Conservation (phyloP, 352 stramenopile species). For the Globisporangium mamillatum region DNA sequence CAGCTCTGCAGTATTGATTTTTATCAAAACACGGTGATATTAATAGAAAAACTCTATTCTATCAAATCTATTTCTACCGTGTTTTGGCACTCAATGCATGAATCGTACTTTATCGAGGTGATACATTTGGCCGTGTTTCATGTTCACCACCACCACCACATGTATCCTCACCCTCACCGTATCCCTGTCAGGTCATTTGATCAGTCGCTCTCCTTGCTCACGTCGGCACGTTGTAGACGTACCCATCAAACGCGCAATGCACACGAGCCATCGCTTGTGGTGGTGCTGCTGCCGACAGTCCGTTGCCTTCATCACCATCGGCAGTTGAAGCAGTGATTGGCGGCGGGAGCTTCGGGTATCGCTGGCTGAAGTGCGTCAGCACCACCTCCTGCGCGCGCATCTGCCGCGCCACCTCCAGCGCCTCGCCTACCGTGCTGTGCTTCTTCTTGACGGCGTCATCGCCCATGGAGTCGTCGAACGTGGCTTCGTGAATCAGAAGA, state of each 20-base stretch:
- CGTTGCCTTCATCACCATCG: neutral
- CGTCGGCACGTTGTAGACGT: neutral
- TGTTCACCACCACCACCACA: neutral
- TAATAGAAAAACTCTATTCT: neutral
- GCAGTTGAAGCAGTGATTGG: constrained; percentile 7
- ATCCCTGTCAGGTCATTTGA: neutral
- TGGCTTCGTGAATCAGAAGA: constrained; percentile 96
- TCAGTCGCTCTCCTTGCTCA: constrained; percentile 1
- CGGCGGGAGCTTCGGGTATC: constrained; percentile 60
- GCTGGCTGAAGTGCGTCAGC: constrained; percentile 95
- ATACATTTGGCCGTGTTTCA: constrained; percentile 2
- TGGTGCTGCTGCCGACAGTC: neutral
- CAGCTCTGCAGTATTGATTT: neutral
- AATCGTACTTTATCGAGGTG: constrained; percentile 7
- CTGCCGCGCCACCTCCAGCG: constrained; percentile 72
- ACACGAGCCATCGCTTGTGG: constrained; percentile 3
- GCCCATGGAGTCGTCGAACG: constrained; percentile 95
- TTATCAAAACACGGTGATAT: neutral
- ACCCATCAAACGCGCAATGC: constrained; percentile 20
- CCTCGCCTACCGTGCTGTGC: constrained; percentile 93
- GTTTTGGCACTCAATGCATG: neutral
- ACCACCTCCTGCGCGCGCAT: constrained; percentile 85
- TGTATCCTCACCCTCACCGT: neutral
- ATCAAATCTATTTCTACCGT: neutral
- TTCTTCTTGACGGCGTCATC: constrained; percentile 91